These are phyloP conservation scores for Ampelomyces quisqualis DNA, from an alignment of 2,329 filamentous ascomycete species.

Conservation along the genomic window DNA sequence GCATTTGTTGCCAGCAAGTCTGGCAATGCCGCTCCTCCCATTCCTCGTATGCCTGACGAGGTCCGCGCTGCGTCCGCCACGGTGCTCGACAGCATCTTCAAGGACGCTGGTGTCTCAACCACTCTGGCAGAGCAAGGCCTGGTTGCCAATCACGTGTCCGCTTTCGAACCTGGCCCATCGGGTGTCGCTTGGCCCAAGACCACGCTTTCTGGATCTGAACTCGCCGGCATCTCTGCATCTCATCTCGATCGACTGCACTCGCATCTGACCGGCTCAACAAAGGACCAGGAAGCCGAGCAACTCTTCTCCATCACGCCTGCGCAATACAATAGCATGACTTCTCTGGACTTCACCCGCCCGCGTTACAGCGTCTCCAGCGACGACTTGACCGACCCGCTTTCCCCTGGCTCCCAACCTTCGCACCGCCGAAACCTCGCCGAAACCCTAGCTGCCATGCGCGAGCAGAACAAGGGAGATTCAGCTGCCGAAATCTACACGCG, in stretches of 20 bases:
- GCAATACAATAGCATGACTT: slow-evolving; percentile 84
- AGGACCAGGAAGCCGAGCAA: slow-evolving; percentile 85
- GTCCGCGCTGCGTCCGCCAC: slow-evolving; percentile 75
- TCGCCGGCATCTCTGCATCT: slow-evolving; percentile 40
- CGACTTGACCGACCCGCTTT: slow-evolving; percentile 41
- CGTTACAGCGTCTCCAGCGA: slow-evolving; percentile 54
- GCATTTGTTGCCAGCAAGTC: slow-evolving; percentile 92
- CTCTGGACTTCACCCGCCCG: slow-evolving; percentile 65
- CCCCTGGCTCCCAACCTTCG: slow-evolving; percentile 48
- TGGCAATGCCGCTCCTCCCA: slow-evolving; percentile 66
- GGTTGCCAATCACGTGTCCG: slow-evolving; percentile 56
- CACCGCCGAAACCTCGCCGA: slow-evolving; percentile 76
- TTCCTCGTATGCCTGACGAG: slow-evolving; percentile 77
- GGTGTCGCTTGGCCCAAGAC: slow-evolving; percentile 42
- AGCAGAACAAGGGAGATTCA: slow-evolving; percentile 65
- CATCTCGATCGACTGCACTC: slow-evolving; percentile 46
- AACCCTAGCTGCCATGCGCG: slow-evolving; percentile 75
- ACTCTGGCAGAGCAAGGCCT: slow-evolving; percentile 39
- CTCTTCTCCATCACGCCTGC: slow-evolving; percentile 81
- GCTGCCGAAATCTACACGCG: slow-evolving; percentile 90
- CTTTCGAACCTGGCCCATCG: slow-evolving; percentile 43
- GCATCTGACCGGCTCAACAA: slow-evolving; percentile 61
- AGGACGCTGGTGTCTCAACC: slow-evolving; percentile 67
- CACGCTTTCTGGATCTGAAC: slow-evolving; percentile 40
- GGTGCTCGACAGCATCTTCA: slow-evolving; percentile 77